Base-by-base conservation (phyloP, 1,139 yeast genomes). In the Kodamaea alishanica region DNA sequence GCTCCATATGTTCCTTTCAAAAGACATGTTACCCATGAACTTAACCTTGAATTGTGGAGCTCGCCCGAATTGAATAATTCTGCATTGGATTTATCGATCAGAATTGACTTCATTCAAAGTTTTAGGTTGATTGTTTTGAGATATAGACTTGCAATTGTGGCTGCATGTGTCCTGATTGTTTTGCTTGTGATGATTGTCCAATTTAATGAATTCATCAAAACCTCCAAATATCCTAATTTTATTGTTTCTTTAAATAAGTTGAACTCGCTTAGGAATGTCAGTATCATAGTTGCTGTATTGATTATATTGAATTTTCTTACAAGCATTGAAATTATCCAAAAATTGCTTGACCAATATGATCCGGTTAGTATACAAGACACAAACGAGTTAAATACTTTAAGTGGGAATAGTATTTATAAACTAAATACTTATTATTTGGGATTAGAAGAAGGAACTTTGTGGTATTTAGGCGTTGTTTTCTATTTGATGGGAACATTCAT, bases 1-100 rank as follows among this genome's bases (percentile, higher is more conserved):
- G 82, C 95, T 0, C 96, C 96, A 1, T 89, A 70, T 55, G 75
- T 85, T 7, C 92, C 95, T 3, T 74, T 74, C 45, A 58, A 58
- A 29, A 49, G 53, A 7, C 40, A 41, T 10, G 30, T 42, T 7
- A 35, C 44, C 6, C 48, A 58, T 8, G 66, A 65, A 5, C 38
- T 75, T 33, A 67, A 66, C 45, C 46, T 77, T 23, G 77, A 75
- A 46, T 41, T 77, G 4, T 75, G 79, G 73, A 65, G 66, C 32
- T 70, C 65, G 37, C 38, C 49, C 22, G 38, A 46, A 6, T 37
- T 44, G 24, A 56, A 48, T 9, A 49, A 47, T 5, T 40, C 51
- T 5, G 63, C 70, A 1, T 44, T 67, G 45, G 69, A 62, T 33
- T 50, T 71, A 23, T 54, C 53, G 22, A 35, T 77, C 23, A 52